Conservation (phyloP, 345 rosid genomes). For the Gossypium herbaceum region DNA sequence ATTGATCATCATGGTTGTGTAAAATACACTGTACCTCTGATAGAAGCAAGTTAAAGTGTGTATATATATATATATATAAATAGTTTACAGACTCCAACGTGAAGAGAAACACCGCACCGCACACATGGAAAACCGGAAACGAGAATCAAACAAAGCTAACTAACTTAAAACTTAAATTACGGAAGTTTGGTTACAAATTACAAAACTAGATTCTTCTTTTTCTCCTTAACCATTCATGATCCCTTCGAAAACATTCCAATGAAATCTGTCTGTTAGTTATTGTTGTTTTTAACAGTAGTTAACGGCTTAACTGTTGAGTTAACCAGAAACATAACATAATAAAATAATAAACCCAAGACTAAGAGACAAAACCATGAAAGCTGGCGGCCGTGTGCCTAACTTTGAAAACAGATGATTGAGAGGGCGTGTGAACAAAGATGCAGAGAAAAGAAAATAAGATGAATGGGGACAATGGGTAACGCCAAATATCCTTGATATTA, state of each 20-base stretch:
- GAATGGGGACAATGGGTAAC: background rate
- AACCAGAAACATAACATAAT: background rate
- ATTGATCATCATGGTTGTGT: background rate
- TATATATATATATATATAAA: too few species aligned
- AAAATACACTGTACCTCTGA: background rate
- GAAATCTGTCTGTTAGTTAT: background rate
- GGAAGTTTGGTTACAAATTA: background rate
- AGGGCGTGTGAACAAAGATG: background rate
- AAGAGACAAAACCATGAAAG: slow-evolving; percentile 11
- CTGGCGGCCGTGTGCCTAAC: background rate
- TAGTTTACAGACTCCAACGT: background rate
- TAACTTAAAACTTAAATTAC: background rate
- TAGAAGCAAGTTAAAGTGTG: background rate
- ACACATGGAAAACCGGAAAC: background rate
- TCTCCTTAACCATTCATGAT: background rate
- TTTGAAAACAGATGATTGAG: background rate
- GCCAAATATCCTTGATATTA: slow-evolving; percentile 9
- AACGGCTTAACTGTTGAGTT: slow-evolving; percentile 7
- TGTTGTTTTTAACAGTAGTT: background rate
- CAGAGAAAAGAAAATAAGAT: background rate
- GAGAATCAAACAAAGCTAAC: background rate
- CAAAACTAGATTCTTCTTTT: background rate
- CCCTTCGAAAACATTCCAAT: slow-evolving; percentile 11
- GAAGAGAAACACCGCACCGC: background rate
- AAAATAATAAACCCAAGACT: background rate